Evolutionary conservation across 305 asterid genomes (phyloP), one percentile per base, ranked within the genome.

Genomic region (Solanum hybrid): DNA sequence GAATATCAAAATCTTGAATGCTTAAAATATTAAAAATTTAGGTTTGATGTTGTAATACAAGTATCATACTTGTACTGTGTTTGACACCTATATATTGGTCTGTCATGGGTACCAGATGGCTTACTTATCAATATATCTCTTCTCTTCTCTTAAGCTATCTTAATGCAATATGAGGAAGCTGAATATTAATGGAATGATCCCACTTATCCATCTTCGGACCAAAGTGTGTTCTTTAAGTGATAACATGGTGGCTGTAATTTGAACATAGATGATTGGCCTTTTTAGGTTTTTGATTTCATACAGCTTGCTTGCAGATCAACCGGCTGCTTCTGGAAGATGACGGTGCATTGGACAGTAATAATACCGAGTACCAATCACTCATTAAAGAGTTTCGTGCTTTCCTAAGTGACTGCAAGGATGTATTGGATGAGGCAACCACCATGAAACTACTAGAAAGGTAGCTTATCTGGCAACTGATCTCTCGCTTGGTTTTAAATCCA

Each of bases 371-470:
- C 91, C 98, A 96, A 90, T 94, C 96, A 86, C 94, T 96, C 91
- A 95, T 95, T 90, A 92, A 90, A 20, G 99, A 97, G 90, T 96
- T 97, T 83, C 95, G 98, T 36, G 99, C 99, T 91, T 97, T 97
- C 90, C 93, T 97, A 91, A 96, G 99, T 87, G 99, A 97, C 92
- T 89, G 93, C 95, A 97, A 97, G 95, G 99, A 97, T 92, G 99
- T 96, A 75, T 92, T 97, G 93, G 99, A 96, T 92, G 99, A 97
- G 93, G 99, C 98, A 90, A 97, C 99, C 36, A 96, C 99, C 78
- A 93, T 97, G 99, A 96, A 96, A 89, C 97, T 97, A 92, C 95
- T 97, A 20, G 98, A 96, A 94, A 96, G 99, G 99, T 96, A 90
- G 91, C 89, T 90, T 65, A 57, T 88, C 70, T 90, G 92, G 91